A percentile compares a stretch with the other conserved stretches of the same genome.
These are phyloP conservation scores for Candida krabiensis DNA, from an alignment of 805 yeast species.

Conservation along the genomic window DNA sequence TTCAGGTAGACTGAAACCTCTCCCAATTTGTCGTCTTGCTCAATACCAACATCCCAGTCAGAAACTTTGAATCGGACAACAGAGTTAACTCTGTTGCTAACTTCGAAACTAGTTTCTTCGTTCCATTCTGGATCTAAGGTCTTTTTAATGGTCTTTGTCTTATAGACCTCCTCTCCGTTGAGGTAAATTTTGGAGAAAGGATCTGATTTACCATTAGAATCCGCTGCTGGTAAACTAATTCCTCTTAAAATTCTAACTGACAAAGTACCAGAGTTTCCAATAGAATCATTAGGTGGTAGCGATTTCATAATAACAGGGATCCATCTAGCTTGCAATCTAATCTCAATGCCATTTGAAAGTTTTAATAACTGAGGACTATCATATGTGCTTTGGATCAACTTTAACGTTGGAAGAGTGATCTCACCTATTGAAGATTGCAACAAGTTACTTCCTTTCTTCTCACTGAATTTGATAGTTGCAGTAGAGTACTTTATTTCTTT, in stretches of 20 bases:
- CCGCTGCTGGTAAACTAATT: slow-evolving; percentile 75
- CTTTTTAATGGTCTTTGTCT: slow-evolving; percentile 80
- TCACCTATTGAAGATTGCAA: slow-evolving; percentile 61
- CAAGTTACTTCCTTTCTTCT: slow-evolving; percentile 53
- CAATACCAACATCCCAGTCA: slow-evolving; percentile 96
- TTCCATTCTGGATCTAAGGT: slow-evolving; percentile 91
- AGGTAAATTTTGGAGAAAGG: slow-evolving; percentile 76
- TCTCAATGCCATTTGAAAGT: slow-evolving; percentile 41
- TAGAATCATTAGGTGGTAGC: slow-evolving; percentile 73
- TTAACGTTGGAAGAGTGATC: slow-evolving; percentile 62
- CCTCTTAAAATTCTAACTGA: slow-evolving; percentile 64
- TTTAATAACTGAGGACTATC: slow-evolving; percentile 56
- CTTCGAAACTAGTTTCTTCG: slow-evolving; percentile 57
- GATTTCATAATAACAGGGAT: slow-evolving; percentile 64
- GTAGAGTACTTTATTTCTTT: slow-evolving; percentile 75
- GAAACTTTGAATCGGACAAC: slow-evolving; percentile 54
- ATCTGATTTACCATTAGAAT: slow-evolving; percentile 88
- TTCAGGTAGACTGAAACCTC: slow-evolving; percentile 55
- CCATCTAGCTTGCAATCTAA: slow-evolving; percentile 66
- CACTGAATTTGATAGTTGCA: slow-evolving; percentile 59
- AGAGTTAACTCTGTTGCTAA: slow-evolving; percentile 64
- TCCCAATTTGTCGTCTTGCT: slow-evolving; percentile 81
- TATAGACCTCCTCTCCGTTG: slow-evolving; percentile 63
- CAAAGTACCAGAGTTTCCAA: slow-evolving; percentile 72
- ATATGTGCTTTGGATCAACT: slow-evolving; percentile 65